Conservation (phyloP, 306 rosid genomes). For the Cicer bijugum region DNA sequence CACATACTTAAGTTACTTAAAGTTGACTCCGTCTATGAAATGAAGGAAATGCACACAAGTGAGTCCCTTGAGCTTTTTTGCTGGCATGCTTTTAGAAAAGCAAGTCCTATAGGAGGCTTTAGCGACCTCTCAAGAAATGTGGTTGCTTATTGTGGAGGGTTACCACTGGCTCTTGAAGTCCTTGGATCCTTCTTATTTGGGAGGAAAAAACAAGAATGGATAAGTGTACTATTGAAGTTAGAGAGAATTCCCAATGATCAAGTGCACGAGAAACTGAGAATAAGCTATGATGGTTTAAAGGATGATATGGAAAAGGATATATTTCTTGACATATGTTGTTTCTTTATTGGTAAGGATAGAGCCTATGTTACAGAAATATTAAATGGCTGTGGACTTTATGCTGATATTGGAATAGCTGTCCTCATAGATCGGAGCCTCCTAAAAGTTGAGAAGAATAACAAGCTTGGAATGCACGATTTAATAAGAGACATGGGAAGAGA, state of each 20-base stretch:
- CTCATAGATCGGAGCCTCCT: conserved; percentile 45
- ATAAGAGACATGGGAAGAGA: conserved; percentile 51
- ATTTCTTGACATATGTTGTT: conserved; percentile 53
- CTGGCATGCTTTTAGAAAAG: conserved; percentile 45
- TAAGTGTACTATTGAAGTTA: too few species aligned
- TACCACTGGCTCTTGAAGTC: too few species aligned
- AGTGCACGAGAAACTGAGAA: conserved; percentile 36
- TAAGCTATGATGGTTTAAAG: conserved; percentile 36
- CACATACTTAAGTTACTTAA: not conserved
- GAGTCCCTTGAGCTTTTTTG: conserved; percentile 45
- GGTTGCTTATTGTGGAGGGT: not conserved
- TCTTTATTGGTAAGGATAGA: conserved; percentile 46
- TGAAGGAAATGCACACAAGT: not conserved
- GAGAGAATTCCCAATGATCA: conserved; percentile 33
- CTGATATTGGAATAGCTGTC: conserved; percentile 44
- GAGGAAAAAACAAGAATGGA: too few species aligned
- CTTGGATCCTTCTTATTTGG: too few species aligned
- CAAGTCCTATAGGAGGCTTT: conserved; percentile 19
- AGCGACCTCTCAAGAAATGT: conserved; percentile 4
- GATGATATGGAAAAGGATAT: conserved; percentile 29
- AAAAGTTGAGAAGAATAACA: conserved; percentile 33
- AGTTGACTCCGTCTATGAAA: not conserved
- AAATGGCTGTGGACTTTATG: conserved; percentile 42
- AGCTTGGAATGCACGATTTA: conserved; percentile 43
- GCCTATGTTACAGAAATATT: conserved; percentile 32